A percentile compares a stretch with the other conserved stretches of the same genome.
phyloP scores from a whole-genome alignment of 1,284 basidiomycete genomes.

The Melampsora larici-populina region DNA sequence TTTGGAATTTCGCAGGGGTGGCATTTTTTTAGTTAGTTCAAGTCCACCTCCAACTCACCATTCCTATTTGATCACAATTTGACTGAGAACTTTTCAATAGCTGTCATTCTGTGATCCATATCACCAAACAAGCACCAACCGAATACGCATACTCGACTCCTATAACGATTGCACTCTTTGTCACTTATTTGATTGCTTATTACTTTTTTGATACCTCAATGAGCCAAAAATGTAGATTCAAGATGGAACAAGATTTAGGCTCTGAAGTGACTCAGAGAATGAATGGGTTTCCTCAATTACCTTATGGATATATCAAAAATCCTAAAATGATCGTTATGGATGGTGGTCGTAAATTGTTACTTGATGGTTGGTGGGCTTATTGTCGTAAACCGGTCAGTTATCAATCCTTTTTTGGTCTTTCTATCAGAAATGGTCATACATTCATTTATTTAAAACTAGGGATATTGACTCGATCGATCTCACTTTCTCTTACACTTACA shows the following conservation, averaged over 20 bases:
- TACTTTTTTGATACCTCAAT: slow-evolving; percentile 89
- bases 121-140: slow-evolving; percentile 86
- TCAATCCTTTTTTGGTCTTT: background rate
- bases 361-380: slow-evolving; percentile 84
- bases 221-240: slow-evolving; percentile 96
- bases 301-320: slow-evolving; percentile 78
- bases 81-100: slow-evolving; percentile 2
- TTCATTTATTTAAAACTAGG: background rate
- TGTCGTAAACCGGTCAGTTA: slow-evolving; percentile 75
- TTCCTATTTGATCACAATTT: slow-evolving; percentile 69
- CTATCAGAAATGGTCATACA: too few species aligned
- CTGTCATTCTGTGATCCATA: slow-evolving; percentile 85
- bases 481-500: background rate
- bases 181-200: slow-evolving; percentile 76
- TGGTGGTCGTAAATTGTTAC: slow-evolving; percentile 84
- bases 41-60: slow-evolving; percentile 51
- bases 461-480: background rate
- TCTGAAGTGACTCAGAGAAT: slow-evolving; percentile 73
- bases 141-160: slow-evolving; percentile 80
- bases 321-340: slow-evolving; percentile 89
- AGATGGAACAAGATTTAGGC: slow-evolving; percentile 85
- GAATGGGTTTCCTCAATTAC: slow-evolving; percentile 84
- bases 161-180: slow-evolving; percentile 68
- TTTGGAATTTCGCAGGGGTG: slow-evolving; percentile 81
- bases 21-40: slow-evolving; percentile 18